Evolutionary conservation across 2,329 filamentous ascomycete species (phyloP).

Genomic region (Fusarium albosuccineum): DNA sequence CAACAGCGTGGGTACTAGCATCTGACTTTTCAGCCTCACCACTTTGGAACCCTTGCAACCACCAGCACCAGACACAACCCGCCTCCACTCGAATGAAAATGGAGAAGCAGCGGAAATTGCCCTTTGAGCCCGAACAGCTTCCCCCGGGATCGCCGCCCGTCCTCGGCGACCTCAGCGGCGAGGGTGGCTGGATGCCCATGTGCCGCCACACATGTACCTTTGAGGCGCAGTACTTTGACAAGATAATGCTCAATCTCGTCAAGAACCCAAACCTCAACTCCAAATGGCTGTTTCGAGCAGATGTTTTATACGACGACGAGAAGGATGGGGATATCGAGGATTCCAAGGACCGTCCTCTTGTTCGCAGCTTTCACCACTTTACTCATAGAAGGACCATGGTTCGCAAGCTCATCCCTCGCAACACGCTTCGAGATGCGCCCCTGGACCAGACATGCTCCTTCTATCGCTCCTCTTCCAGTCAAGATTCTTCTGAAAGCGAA

Average conservation of each 20-base stretch:
- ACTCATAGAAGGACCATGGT: constrained; percentile 74
- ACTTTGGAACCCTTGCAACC: constrained; percentile 8
- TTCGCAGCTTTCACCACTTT: constrained; percentile 43
- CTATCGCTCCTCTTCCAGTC: constrained; percentile 58
- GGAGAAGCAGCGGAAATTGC: constrained; percentile 38
- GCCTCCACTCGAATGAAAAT: constrained; percentile 22
- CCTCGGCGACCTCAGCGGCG: constrained; percentile 44
- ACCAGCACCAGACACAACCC: constrained; percentile 2
- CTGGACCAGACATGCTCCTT: constrained; percentile 88
- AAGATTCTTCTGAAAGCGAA: constrained; percentile 32
- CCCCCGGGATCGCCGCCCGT: constrained; percentile 43
- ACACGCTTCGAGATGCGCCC: constrained; percentile 78
- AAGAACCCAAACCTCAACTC: constrained; percentile 86
- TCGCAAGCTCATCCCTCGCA: constrained; percentile 84
- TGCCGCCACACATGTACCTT: constrained; percentile 72
- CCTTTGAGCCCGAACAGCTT: constrained; percentile 49
- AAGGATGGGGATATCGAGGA: constrained; percentile 30
- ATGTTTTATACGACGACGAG: constrained; percentile 68
- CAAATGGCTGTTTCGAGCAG: constrained; percentile 81
- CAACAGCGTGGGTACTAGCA: not conserved
- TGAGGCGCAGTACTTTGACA: constrained; percentile 70
- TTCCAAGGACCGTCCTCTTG: not conserved
- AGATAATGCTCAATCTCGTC: constrained; percentile 80
- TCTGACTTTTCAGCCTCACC: constrained; percentile 12
- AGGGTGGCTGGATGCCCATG: constrained; percentile 64